phyloP scores from a whole-genome alignment of 768 basidiomycete species.

The Termitomyces sp. region DNA sequence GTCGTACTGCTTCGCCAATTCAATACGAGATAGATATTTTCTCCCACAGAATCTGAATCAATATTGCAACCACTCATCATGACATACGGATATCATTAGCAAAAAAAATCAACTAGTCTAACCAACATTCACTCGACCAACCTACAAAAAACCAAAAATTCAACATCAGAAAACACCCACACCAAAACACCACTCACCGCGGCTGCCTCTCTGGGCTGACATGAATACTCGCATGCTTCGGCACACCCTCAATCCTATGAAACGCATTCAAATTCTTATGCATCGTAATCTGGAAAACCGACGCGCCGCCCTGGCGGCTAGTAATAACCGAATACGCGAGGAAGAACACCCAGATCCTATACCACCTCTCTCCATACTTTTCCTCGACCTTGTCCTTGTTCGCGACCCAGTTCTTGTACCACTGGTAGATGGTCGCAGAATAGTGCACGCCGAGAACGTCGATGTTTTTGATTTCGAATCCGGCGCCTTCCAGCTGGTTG shows the following conservation, averaged over 20 bases:
- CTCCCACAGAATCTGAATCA: no score
- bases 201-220: constrained; percentile 46
- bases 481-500: constrained; percentile 85
- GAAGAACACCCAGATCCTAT: constrained; percentile 96
- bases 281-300: constrained; percentile 94
- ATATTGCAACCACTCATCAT: no score
- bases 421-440: constrained; percentile 81
- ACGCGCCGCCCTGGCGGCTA: constrained; percentile 76
- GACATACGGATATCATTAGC: no score
- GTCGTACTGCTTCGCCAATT: no score
- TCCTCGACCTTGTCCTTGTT: constrained; percentile 88
- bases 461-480: constrained; percentile 94
- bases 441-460: constrained; percentile 98
- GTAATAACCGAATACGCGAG: constrained; percentile 87
- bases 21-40: no score
- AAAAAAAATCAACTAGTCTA: no score
- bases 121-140: neutral
- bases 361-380: constrained; percentile 93
- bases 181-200: neutral
- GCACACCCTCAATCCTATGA: constrained; percentile 83
- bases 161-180: neutral
- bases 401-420: constrained; percentile 97
- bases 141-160: neutral
- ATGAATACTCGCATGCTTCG: constrained; percentile 77
- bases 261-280: constrained; percentile 98